Conservation (phyloP, 768 basidiomycete genomes). For the Hemileccinum impolitum region DNA sequence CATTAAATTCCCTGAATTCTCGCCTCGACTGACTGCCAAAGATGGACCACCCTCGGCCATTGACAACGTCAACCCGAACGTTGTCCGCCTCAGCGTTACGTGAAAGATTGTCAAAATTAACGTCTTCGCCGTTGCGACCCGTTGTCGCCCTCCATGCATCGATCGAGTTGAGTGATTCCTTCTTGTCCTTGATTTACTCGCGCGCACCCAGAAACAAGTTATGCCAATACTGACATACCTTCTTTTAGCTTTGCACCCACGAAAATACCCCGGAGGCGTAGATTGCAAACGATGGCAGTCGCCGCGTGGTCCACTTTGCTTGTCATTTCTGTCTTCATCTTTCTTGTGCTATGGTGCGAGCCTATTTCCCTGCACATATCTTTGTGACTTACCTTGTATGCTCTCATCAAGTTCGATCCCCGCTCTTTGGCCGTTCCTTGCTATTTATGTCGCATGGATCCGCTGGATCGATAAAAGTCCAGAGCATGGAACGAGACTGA, state of each 20-base stretch:
- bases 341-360: conserved; percentile 78
- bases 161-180: conserved; percentile 55
- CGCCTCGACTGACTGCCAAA: conserved; percentile 6
- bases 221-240: conserved; percentile 1
- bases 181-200: not conserved
- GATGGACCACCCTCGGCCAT: conserved; percentile 34
- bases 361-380: not conserved
- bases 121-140: conserved; percentile 56
- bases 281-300: conserved; percentile 87
- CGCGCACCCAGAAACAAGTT: not conserved
- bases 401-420: conserved; percentile 71
- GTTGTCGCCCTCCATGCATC: conserved; percentile 68
- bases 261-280: conserved; percentile 78
- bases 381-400: not conserved
- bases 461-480: conserved; percentile 73
- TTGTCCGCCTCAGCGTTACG: conserved; percentile 62
- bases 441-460: conserved; percentile 78
- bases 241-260: conserved; percentile 74
- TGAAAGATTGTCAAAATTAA: conserved; percentile 58
- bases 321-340: conserved; percentile 58
- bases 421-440: conserved; percentile 80
- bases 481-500: conserved; percentile 66
- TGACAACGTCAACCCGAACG: conserved; percentile 42
- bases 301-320: conserved; percentile 86
- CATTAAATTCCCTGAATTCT: not conserved